phyloP scores from a whole-genome alignment of 1,284 basidiomycete genomes.

The Heliocybe sulcata region DNA sequence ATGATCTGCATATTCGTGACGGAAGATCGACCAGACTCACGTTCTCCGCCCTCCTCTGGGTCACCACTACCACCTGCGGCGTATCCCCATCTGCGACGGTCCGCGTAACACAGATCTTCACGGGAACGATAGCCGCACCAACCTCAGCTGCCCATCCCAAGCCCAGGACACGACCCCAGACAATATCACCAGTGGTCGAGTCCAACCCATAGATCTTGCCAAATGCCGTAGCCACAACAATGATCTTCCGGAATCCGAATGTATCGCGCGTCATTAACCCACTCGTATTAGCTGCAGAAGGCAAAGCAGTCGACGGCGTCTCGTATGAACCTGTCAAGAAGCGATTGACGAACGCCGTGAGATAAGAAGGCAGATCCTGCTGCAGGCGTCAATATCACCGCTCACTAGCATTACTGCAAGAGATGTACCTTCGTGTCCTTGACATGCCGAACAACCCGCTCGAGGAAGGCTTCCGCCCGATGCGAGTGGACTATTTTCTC shows the following conservation, averaged over 20 bases:
- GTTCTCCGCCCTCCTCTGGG: conserved; percentile 52
- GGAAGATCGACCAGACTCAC: conserved; percentile 28
- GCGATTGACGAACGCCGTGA: conserved; percentile 60
- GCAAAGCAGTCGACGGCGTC: conserved; percentile 29
- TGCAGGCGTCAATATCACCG: conserved; percentile 1
- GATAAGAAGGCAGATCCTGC: conserved; percentile 69
- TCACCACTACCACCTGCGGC: conserved; percentile 57
- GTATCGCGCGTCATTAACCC: conserved; percentile 56
- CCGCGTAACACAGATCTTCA: conserved; percentile 49
- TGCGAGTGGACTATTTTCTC: conserved; percentile 8
- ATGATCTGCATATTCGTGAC: background rate
- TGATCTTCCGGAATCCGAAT: conserved; percentile 85
- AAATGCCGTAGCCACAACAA: conserved; percentile 64
- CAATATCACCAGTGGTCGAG: conserved; percentile 63
- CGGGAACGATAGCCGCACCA: conserved; percentile 45
- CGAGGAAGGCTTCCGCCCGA: conserved; percentile 50
- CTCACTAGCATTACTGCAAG: background rate
- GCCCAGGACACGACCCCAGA: conserved; percentile 72
- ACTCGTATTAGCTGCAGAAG: conserved; percentile 28
- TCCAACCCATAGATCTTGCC: conserved; percentile 85
- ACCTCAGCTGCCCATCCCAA: conserved; percentile 55
- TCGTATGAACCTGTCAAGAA: conserved; percentile 70
- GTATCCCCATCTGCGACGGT: conserved; percentile 38
- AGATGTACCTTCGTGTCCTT: conserved; percentile 51
- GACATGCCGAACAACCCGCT: conserved; percentile 54